Conservation (phyloP, 176 grass and related monocot species). For the Sorghum bicolor region Sorghum_bicolor_NCBIv3 NC_012876.2:62753501-62754000, state of each 20-base stretch:
- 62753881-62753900: conserved; percentile 36
- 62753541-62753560: not conserved
- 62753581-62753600: not conserved
- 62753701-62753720: conserved; percentile 32
- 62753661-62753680: conserved; percentile 46
- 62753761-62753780: conserved; percentile 45
- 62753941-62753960: conserved; percentile 27
- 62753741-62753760: conserved; percentile 42
- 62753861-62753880: not conserved
- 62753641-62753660: conserved; percentile 26
- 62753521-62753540: not conserved
- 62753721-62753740: conserved; percentile 51
- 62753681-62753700: conserved; percentile 32
- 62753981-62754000: not conserved
- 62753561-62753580: not conserved
- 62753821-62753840: not conserved
- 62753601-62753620: not conserved
- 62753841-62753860: too few relatives aligned
- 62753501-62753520: conserved; percentile 36
- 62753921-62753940: conserved; percentile 40
- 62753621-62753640: not conserved
- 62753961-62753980: not conserved
- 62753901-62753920: conserved; percentile 38
- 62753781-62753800: conserved; percentile 26
- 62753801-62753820: not conserved